Evolutionary conservation across 2,329 filamentous ascomycete species (phyloP).

Genomic region (Fusarium torreyae): DNA sequence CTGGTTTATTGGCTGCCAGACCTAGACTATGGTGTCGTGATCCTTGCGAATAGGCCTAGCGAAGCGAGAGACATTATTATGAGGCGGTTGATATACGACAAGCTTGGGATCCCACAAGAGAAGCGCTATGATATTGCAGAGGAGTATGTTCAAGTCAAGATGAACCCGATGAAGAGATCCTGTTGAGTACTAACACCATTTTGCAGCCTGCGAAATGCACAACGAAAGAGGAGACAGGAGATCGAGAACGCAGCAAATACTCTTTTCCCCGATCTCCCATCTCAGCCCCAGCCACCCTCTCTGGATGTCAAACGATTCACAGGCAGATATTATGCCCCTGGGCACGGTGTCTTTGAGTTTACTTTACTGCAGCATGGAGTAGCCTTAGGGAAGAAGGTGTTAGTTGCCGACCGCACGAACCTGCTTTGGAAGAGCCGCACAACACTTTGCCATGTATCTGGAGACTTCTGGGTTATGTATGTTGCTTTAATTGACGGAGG

Average conservation of each 20-base stretch:
- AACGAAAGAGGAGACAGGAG: conserved; percentile 22
- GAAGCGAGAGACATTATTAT: conserved; percentile 45
- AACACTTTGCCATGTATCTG: conserved; percentile 49
- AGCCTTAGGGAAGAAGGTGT: conserved; percentile 34
- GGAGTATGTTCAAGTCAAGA: conserved; percentile 28
- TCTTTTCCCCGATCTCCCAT: background rate
- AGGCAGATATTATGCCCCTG: conserved; percentile 63
- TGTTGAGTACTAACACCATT: conserved; percentile 1
- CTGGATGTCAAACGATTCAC: conserved; percentile 22
- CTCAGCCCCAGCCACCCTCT: background rate
- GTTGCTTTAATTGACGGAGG: background rate
- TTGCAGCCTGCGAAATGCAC: background rate
- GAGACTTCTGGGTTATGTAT: conserved; percentile 49
- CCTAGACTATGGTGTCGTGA: conserved; percentile 52
- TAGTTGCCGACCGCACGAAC: conserved; percentile 46
- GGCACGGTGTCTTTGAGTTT: conserved; percentile 54
- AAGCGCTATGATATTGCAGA: conserved; percentile 40
- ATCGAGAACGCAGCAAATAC: background rate
- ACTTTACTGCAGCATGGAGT: conserved; percentile 2
- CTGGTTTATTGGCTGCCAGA: conserved; percentile 55
- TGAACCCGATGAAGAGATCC: too few relatives aligned
- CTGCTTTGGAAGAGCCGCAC: conserved; percentile 44
- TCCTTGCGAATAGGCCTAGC: conserved; percentile 61
- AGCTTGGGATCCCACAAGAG: conserved; percentile 39
- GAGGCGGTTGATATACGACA: conserved; percentile 53